Evolutionary conservation across 768 basidiomycete species (phyloP).

Genomic region (Tulasnella sp.): DNA sequence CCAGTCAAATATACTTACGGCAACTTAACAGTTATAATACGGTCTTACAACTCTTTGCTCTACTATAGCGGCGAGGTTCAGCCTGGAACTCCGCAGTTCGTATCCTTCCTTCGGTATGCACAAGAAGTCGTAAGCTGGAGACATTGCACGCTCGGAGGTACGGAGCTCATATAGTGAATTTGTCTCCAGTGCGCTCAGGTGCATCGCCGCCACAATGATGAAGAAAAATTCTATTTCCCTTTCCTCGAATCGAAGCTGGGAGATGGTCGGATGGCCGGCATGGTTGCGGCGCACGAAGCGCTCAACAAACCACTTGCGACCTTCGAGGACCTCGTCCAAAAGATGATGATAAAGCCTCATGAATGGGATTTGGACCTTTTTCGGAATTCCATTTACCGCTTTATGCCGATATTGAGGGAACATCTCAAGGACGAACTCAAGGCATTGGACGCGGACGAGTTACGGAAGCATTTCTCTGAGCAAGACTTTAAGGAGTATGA

Average conservation of each 20-base stretch:
- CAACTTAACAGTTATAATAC: not conserved
- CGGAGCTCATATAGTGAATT: not conserved
- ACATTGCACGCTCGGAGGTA: not conserved
- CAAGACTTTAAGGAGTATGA: not conserved
- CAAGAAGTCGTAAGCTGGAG: not conserved
- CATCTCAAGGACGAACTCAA: conserved; percentile 23
- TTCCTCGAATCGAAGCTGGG: conserved; percentile 22
- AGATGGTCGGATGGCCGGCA: conserved; percentile 7
- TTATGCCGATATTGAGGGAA: conserved; percentile 8
- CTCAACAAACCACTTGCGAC: not conserved
- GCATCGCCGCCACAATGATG: not conserved
- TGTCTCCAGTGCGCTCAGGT: not conserved
- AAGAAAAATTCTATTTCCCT: conserved; percentile 3
- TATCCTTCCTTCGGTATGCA: conserved; percentile 16
- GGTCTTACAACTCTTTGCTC: conserved; percentile 16
- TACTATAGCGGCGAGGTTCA: conserved; percentile 12
- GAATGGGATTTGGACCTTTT: not conserved
- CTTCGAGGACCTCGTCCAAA: not conserved
- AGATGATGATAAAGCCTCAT: not conserved
- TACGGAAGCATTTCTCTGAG: not conserved
- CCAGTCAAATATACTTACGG: not conserved
- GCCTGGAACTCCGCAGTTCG: not conserved
- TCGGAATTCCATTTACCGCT: not conserved
- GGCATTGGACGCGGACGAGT: not conserved
- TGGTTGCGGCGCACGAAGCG: conserved; percentile 1